A percentile compares a stretch with the other conserved stretches of the same genome.
Evolutionary conservation across 768 basidiomycete genomes (phyloP).

Genomic region (Myochromella boudieri): DNA sequence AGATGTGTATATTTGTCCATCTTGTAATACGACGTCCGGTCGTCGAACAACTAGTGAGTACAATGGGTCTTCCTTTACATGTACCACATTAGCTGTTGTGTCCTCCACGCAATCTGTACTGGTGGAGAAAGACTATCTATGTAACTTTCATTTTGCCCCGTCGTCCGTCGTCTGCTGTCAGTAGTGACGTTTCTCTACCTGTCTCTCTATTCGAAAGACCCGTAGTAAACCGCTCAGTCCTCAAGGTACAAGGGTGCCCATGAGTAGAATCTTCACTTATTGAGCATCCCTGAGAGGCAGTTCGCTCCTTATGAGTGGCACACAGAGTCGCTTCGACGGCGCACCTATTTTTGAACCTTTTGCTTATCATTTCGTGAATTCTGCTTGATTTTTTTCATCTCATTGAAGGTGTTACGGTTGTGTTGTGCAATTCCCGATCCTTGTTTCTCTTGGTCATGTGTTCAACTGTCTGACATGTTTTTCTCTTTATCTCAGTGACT

Average conservation of each 20-base stretch:
- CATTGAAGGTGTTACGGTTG: too few species aligned
- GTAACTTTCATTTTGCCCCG: slow-evolving; percentile 26
- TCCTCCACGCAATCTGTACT: slow-evolving; percentile 31
- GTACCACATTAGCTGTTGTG: slow-evolving; percentile 28
- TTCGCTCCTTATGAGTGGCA: slow-evolving; percentile 20
- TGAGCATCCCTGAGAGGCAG: slow-evolving; percentile 25
- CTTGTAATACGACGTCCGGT: slow-evolving; percentile 61
- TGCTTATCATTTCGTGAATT: slow-evolving; percentile 5
- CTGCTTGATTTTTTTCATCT: too few species aligned
- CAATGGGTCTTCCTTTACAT: slow-evolving; percentile 29
- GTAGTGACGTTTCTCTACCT: slow-evolving; percentile 15
- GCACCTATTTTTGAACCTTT: slow-evolving; percentile 8
- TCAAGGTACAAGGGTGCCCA: slow-evolving; percentile 20
- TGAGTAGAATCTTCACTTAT: slow-evolving; percentile 18
- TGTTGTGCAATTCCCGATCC: slow-evolving; percentile 4
- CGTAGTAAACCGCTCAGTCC: slow-evolving; percentile 19
- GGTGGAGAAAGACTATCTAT: slow-evolving; percentile 33
- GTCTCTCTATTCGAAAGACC: slow-evolving; percentile 17
- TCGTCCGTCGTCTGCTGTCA: slow-evolving; percentile 17
- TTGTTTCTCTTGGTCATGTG: not conserved
- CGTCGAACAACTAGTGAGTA: slow-evolving; percentile 79
- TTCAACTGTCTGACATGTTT: slow-evolving; percentile 20
- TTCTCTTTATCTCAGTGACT: slow-evolving; percentile 47
- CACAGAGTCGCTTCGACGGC: slow-evolving; percentile 15
- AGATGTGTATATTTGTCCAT: slow-evolving; percentile 60